Base-by-base conservation (phyloP, 1,139 yeast species). In the Hyphopichia khmerensis region DNA sequence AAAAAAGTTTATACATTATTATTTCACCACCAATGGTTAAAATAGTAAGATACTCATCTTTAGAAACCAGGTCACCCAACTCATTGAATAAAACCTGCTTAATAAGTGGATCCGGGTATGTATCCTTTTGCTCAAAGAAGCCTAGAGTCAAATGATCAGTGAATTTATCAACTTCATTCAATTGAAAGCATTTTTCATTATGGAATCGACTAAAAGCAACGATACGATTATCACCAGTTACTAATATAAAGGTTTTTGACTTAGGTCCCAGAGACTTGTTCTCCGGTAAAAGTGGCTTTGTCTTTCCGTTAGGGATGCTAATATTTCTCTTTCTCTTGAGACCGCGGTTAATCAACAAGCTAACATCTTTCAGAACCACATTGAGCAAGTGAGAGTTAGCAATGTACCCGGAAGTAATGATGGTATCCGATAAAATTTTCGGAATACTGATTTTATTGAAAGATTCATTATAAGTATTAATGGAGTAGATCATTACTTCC, bases 11-110 rank as follows among this genome's bases (percentile, higher is more conserved):
- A 59, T 89, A 89, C 48, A 86, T 67, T 36, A 81, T 68, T 1
- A 88, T 67, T 59, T 89, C 95, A 53, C 95, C 95, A 42, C 93
- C 91, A 57, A 82, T 77, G 0, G 96, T 88, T 40, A 89, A 67
- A 6, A 88, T 69, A 0, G 90, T 73, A 46, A 90, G 60, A 58
- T 81, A 83, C 51, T 87, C 91, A 30, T 68, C 69, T 38, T 65
- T 63, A 29, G 62, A 55, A 41, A 77, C 70, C 21, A 69, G 55
- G 51, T 85, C 88, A 3, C 96, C 96, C 36, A 89, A 57, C 38
- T 76, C 79, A 40, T 81, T 77, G 40, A 84, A 72, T 55, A 84
- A 75, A 2, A 85, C 76, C 59, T 87, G 93, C 55, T 84, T 86
- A 44, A 87, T 79, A 35, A 79, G 79, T 1, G 93, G 91, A 64